phyloP scores from a whole-genome alignment of 169 alveolate species.

The Theileria sp. region DNA sequence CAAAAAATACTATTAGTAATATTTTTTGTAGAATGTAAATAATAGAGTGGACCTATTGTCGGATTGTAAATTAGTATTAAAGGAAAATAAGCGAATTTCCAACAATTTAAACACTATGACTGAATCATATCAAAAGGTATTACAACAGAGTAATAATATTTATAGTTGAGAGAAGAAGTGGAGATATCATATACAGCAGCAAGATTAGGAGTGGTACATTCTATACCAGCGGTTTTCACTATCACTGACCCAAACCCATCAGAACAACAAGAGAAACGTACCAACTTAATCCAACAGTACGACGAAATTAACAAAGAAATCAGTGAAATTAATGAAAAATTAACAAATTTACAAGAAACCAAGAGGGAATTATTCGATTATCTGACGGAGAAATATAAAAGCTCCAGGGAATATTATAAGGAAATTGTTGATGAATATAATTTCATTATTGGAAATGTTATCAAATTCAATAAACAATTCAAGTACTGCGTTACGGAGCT shows the following conservation, averaged over 20 bases:
- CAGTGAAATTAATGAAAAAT: slow-evolving; percentile 20
- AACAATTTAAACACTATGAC: not conserved
- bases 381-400: slow-evolving; percentile 19
- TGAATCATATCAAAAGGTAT: not conserved
- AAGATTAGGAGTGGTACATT: slow-evolving; percentile 42
- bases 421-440: slow-evolving; percentile 52
- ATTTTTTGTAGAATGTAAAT: too few species aligned
- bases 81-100: not conserved
- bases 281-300: slow-evolving; percentile 23
- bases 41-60: too few species aligned
- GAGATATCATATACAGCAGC: slow-evolving; percentile 45
- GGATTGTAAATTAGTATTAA: not conserved
- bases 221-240: slow-evolving; percentile 47
- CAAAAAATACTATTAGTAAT: too few species aligned
- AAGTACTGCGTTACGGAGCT: slow-evolving; percentile 9
- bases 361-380: slow-evolving; percentile 28
- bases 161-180: slow-evolving; percentile 30
- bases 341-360: slow-evolving; percentile 15
- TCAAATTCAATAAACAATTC: not conserved
- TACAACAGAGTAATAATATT: not conserved
- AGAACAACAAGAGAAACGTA: slow-evolving; percentile 16
- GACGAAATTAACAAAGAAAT: slow-evolving; percentile 10
- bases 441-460: not conserved
- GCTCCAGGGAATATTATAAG: slow-evolving; percentile 10
- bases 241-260: slow-evolving; percentile 37